Evolutionary conservation across 148 eudicot genomes (phyloP).

Genomic region (Fallopia convolvulus): DNA sequence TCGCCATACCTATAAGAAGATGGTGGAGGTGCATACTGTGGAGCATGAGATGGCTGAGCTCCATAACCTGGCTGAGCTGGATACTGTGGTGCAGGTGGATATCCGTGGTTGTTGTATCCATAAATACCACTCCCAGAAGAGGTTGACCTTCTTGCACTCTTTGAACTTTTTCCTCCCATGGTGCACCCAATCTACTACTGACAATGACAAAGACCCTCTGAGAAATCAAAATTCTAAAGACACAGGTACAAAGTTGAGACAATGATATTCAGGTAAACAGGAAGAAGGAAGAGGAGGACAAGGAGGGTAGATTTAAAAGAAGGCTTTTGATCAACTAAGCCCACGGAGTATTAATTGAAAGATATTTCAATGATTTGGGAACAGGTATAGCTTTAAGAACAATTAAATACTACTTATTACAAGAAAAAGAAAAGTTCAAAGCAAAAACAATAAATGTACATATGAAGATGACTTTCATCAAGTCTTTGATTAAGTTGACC

Average conservation of each 20-base stretch:
- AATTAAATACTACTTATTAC: neutral
- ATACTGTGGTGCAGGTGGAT: conserved; percentile 10
- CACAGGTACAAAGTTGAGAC: neutral
- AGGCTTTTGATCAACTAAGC: conserved; percentile 4
- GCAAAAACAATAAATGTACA: neutral
- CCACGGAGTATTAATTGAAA: neutral
- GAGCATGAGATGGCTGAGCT: conserved; percentile 19
- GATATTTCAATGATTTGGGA: neutral
- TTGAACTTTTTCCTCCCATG: conserved; percentile 21
- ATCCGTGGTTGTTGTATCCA: conserved; percentile 12
- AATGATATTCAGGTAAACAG: neutral
- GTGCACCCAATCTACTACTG: neutral
- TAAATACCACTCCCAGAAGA: conserved; percentile 8
- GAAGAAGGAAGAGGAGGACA: neutral
- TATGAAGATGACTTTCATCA: neutral
- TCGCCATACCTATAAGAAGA: conserved; percentile 8
- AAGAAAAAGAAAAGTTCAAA: neutral
- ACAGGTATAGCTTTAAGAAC: neutral
- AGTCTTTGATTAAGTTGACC: conserved; percentile 4
- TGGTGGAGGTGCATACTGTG: conserved; percentile 12
- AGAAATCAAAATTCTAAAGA: neutral
- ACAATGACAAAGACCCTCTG: conserved; percentile 4
- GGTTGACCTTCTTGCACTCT: conserved; percentile 11
- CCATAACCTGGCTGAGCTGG: neutral
- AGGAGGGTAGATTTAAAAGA: neutral